Evolutionary conservation across 148 eudicot species (phyloP).

Genomic region (Rhododendron mucronatum): DNA sequence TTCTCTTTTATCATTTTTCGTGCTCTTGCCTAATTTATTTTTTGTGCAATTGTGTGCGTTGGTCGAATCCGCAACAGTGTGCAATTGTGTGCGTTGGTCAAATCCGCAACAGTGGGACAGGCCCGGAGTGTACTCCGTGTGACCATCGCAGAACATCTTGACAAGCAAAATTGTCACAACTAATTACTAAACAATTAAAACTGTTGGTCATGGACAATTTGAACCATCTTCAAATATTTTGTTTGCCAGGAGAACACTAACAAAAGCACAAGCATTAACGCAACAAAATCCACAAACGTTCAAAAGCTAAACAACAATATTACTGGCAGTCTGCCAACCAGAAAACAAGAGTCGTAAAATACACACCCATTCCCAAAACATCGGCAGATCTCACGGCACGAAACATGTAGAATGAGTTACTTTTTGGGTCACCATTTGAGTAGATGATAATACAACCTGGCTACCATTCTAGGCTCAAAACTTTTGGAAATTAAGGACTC

Average conservation of each 20-base stretch:
- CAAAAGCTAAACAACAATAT: background rate
- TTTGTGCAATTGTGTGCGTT: too few species aligned
- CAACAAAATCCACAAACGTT: background rate
- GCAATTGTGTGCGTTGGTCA: too few species aligned
- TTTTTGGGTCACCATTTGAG: background rate
- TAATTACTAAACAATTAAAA: background rate
- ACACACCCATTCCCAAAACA: background rate
- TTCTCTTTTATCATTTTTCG: too few species aligned
- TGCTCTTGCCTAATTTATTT: too few species aligned
- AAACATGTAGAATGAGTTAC: background rate
- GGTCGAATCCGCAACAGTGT: too few species aligned
- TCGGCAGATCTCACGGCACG: background rate
- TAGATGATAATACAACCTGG: background rate
- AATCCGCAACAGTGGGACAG: too few species aligned
- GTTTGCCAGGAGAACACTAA: background rate
- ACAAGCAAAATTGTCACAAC: background rate
- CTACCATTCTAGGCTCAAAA: constrained; percentile 2
- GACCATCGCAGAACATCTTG: background rate
- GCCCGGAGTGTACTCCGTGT: too few species aligned
- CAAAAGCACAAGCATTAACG: background rate
- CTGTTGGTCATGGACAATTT: background rate
- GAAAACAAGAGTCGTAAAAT: background rate
- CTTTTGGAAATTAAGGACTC: background rate
- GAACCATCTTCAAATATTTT: too few species aligned
- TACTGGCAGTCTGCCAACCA: background rate